Base-by-base conservation (phyloP, 352 stramenopile species). In the Globisporangium splendens region DNA sequence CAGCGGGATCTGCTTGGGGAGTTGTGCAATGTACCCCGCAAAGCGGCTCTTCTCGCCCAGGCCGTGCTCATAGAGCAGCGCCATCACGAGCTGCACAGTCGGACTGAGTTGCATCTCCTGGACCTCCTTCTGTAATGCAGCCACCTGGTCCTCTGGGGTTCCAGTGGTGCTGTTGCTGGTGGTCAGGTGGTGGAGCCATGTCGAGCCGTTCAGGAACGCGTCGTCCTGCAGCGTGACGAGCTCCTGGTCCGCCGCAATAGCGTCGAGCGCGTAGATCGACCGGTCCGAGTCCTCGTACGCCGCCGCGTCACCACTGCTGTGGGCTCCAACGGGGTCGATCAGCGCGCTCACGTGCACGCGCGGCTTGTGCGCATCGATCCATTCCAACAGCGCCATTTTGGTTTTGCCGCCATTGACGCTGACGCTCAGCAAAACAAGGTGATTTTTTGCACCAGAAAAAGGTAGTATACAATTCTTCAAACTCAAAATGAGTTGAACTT, bases 1-100 rank as follows among this genome's bases (percentile, higher is more conserved):
- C 56, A 91, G 55, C 41, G 69, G 66, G 50, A 91, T 75, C 13
- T 17, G 28, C 8, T 46, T 50, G 18, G 78, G 81, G 3, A 91
- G 73, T 56, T 89, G 78, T 50, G 76, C 46, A 46, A 88, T 77
- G 65, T 91, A 91, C 18, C 78, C 77, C 47, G 61, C 20, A 52
- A 87, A 86, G 15, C 50, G 56, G 59, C 81, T 88, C 50, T 65
- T 59, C 11, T 63, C 49, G 20, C 68, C 66, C 44, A 28, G 53
- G 1, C 69, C 64, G 43, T 65, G 57, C 58, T 89, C 81, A 43
- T 69, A 46, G 35, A 91, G 61, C 48, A 91, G 55, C 21, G 63
- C 70, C 48, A 89, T 52, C 47, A 72, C 71, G 14, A 77, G 78
- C 47, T 70, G 63, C 46, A 83, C 62, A 0, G 74, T 84, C 12